Base-by-base conservation (phyloP, 2,329 filamentous ascomycete genomes). In the Aspergillus sergii region DNA sequence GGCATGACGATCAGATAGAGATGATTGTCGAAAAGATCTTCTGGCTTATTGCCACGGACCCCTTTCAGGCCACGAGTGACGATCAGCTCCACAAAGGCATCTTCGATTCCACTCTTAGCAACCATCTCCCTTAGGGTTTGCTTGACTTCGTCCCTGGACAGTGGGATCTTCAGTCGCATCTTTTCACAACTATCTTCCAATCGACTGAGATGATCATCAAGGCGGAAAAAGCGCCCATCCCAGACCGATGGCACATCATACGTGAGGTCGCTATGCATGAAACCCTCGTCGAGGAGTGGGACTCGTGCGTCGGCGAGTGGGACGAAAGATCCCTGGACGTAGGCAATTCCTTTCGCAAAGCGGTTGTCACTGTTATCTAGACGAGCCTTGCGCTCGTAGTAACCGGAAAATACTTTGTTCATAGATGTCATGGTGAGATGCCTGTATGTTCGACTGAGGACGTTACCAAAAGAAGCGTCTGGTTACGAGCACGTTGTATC, bases 191-290 rank as follows among this genome's bases (percentile, higher is more conserved):
- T 81, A 0, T 66, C 66, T 21, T 81, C 76, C 0, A 85, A 71
- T 7, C 83, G 79, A 23, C 70, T 68, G 1, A 85, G 66, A 64
- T 85, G 83, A 60, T 85, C 81, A 50, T 84, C 81, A 0, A 85
- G 79, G 0, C 83, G 82, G 73, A 85, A 85, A 68, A 83, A 83
- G 2, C 80, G 80, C 0, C 83, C 81, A 56, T 84, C 81, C 83
- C 83, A 85, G 32, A 84, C 81, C 0, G 82, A 71, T 1, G 82
- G 81, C 0, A 85, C 83, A 58, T 85, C 83, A 68, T 85, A 85
- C 1, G 83, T 85, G 1, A 85, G 68, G 55, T 85, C 83, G 70
- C 82, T 80, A 69, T 82, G 82, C 67, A 85, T 69, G 69, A 85
- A 85, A 21, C 83, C 83, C 71, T 85, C 79, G 64, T 85, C 83